Conservation (phyloP, 2,329 filamentous ascomycete genomes). For the Fusarium algeriense region DNA sequence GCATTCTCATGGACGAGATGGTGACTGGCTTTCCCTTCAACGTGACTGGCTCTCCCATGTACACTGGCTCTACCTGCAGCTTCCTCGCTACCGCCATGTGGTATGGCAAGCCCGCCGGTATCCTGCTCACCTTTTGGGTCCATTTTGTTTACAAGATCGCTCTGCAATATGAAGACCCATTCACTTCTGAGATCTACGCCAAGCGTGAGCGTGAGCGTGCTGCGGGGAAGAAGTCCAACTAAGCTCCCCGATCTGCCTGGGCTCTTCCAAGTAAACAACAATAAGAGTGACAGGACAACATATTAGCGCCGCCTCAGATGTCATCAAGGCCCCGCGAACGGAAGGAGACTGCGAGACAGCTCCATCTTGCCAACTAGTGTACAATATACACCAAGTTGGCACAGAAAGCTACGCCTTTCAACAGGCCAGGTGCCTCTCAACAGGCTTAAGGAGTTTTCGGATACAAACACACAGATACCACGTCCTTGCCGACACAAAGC, state of each 20-base stretch:
- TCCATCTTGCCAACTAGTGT: constrained; percentile 24
- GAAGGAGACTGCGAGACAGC: not conserved
- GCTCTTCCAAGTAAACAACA: constrained; percentile 19
- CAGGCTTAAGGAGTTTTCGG: constrained; percentile 45
- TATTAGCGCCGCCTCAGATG: not conserved
- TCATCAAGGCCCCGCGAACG: not conserved
- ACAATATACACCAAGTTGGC: constrained; percentile 34
- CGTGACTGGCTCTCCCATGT: constrained; percentile 92
- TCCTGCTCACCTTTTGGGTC: constrained; percentile 81
- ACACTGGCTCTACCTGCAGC: constrained; percentile 91
- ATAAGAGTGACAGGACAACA: constrained; percentile 5
- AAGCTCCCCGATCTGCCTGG: constrained; percentile 34
- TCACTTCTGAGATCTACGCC: constrained; percentile 91
- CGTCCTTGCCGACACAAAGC: constrained; percentile 33
- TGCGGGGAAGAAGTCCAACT: constrained; percentile 66
- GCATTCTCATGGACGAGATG: constrained; percentile 94
- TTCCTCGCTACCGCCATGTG: constrained; percentile 90
- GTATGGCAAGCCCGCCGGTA: constrained; percentile 87
- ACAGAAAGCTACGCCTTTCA: constrained; percentile 46
- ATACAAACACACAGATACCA: constrained; percentile 29
- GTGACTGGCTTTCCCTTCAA: constrained; percentile 98
- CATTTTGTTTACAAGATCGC: constrained; percentile 84
- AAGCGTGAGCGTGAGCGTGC: constrained; percentile 77
- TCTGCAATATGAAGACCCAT: constrained; percentile 90
- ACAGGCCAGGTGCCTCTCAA: constrained; percentile 48